Percentiles rank a stretch among this genome's conserved stretches.
Evolutionary conservation across 2,329 filamentous ascomycete species (phyloP).

Genomic region (Amauroascus niger): DNA sequence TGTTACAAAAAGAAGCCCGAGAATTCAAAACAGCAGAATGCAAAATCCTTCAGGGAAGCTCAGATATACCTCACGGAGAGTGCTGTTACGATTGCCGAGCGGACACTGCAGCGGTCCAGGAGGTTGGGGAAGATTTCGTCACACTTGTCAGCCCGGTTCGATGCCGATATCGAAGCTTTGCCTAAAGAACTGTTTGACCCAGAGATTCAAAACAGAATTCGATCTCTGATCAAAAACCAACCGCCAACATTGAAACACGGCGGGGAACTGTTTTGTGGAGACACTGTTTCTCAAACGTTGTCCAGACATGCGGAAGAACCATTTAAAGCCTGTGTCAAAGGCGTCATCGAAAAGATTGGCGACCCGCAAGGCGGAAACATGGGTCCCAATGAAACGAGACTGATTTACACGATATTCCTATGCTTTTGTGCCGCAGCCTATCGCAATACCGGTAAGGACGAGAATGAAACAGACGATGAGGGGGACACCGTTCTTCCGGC

Average conservation of each 20-base stretch:
- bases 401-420: slow-evolving; percentile 27
- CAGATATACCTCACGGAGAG: slow-evolving; percentile 34
- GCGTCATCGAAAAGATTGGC: slow-evolving; percentile 19
- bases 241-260: slow-evolving; percentile 27
- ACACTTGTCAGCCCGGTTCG: slow-evolving; percentile 24
- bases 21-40: slow-evolving; percentile 35
- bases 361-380: slow-evolving; percentile 12
- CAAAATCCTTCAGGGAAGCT: slow-evolving; percentile 35
- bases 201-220: slow-evolving; percentile 17
- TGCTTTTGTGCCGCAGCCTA: slow-evolving; percentile 27
- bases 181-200: slow-evolving; percentile 24
- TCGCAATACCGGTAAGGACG: slow-evolving; percentile 9
- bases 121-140: slow-evolving; percentile 21
- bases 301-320: slow-evolving; percentile 23
- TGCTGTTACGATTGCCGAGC: slow-evolving; percentile 33
- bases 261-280: slow-evolving; percentile 30
- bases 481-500: slow-evolving; percentile 22
- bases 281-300: slow-evolving; percentile 26
- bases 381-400: slow-evolving; percentile 18
- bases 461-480: slow-evolving; percentile 1
- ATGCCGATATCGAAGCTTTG: slow-evolving; percentile 26
- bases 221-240: slow-evolving; percentile 26
- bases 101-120: slow-evolving; percentile 31
- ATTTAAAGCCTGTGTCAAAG: slow-evolving; percentile 21
- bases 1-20: slow-evolving; percentile 22